Base-by-base conservation (phyloP, 2,329 filamentous ascomycete genomes). In the Pezicula carpinea region DNA sequence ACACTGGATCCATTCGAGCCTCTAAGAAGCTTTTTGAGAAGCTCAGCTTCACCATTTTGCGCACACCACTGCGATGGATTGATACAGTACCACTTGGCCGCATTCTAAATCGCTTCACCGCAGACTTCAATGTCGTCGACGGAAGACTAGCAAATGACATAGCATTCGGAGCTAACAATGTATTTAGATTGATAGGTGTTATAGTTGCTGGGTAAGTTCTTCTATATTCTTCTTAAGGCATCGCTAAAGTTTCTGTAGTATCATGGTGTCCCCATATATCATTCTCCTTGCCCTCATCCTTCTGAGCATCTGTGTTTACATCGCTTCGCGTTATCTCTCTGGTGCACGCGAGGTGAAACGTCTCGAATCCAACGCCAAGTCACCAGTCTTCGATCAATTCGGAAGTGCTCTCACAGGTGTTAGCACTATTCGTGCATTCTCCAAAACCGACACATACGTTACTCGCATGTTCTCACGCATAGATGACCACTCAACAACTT, bases 301-400 rank as follows among this genome's bases (percentile, higher is more conserved):
- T 1, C 67, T 89, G 1, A 52, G 67, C 0, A 64, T 83, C 8
- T 83, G 77, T 52, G 59, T 78, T n/a, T 65, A 77, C 50, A 76
- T 82, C 46, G 83, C 81, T 1, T 59, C 73, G 3, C 70, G 69
- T 31, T 93, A 87, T 59, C 73, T 93, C 5, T 68, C 76, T n/a
- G 86, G 78, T 1, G 86, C 87, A 0, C 75, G 88, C 33, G 86
- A 89, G 26, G 75, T 86, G 51, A 92, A 91, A 67, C 76, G 88
- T 5, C 75, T 92, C 1, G 87, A 92, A 64, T 88, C 83, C 53
- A 88, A 77, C 3, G 78, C 81, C 46, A 91, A 89, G 64, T 87
- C 83, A 0, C 88, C 88, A 0, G 81, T 92, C 1, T 91, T 89
- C 56, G 87, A 92, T 62, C 82, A 88, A 52, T 91, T 92, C 57